These are phyloP conservation scores for Suillus luteus DNA, from an alignment of 768 basidiomycete species.

Conservation along the genomic window DNA sequence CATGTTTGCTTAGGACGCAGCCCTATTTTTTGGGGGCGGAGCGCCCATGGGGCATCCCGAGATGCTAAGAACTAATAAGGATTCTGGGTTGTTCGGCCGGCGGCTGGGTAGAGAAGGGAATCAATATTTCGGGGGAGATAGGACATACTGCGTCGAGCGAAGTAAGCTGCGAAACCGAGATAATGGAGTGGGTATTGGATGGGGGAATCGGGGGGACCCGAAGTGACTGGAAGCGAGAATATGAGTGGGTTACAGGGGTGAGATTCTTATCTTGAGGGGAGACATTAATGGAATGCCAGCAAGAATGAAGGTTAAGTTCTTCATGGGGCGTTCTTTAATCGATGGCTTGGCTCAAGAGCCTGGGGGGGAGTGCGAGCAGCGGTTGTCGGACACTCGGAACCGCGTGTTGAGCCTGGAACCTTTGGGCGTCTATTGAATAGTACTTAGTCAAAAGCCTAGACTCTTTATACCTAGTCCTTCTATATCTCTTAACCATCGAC, in stretches of 20 bases:
- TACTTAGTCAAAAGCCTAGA: constrained; percentile 6
- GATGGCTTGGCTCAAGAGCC: background rate
- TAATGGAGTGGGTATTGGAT: background rate
- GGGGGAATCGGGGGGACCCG: no score
- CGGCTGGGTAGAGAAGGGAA: background rate
- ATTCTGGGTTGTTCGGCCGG: background rate
- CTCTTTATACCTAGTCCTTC: background rate
- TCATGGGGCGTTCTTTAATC: background rate
- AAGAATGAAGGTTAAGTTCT: background rate
- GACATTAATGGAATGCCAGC: background rate
- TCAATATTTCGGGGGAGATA: constrained; percentile 1
- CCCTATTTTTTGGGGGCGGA: background rate
- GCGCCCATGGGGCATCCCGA: background rate
- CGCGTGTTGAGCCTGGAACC: background rate
- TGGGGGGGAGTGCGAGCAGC: background rate
- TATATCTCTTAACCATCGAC: background rate
- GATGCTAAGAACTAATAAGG: background rate
- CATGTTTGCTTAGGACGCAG: background rate
- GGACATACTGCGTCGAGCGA: background rate
- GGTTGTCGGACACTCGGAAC: background rate
- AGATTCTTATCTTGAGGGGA: no score
- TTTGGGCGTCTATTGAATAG: background rate
- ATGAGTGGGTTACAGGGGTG: no score
- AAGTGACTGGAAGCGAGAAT: no score
- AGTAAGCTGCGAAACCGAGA: background rate